These are phyloP conservation scores for Acacia pycnantha DNA, from an alignment of 331 rosid genomes.

Conservation along the genomic window DNA sequence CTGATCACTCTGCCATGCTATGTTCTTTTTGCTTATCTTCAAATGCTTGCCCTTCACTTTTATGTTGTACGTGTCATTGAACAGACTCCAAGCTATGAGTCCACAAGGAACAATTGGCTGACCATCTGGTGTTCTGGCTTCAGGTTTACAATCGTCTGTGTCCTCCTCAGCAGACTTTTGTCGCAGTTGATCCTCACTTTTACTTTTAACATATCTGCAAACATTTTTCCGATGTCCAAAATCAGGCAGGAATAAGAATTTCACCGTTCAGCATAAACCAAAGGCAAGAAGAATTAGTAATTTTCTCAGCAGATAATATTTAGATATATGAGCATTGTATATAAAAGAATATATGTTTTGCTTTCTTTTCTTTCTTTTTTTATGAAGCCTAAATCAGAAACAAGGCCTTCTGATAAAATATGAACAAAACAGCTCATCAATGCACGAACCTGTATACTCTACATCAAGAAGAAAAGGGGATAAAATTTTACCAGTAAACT, in stretches of 20 bases:
- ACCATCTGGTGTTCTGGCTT: conserved; percentile 30
- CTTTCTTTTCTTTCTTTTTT: not conserved
- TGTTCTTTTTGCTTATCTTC: conserved; percentile 67
- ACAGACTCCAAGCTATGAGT: conserved; percentile 86
- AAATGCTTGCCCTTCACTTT: conserved; percentile 46
- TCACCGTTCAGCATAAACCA: not conserved
- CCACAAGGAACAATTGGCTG: conserved; percentile 79
- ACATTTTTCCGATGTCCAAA: conserved; percentile 16
- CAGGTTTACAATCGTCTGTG: conserved; percentile 50
- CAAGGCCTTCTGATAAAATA: not conserved
- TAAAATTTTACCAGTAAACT: not conserved
- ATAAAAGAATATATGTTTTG: not conserved
- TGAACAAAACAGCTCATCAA: not conserved
- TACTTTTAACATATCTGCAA: conserved; percentile 74
- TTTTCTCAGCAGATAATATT: not conserved
- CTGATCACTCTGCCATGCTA: conserved; percentile 85
- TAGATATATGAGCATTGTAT: not conserved
- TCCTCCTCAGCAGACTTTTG: conserved; percentile 32
- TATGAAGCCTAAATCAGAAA: not conserved
- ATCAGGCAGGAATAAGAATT: conserved; percentile 15
- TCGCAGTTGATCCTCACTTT: conserved; percentile 60
- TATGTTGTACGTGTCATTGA: conserved; percentile 77
- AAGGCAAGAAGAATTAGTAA: not conserved
- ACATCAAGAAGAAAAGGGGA: not conserved
- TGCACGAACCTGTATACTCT: not conserved